Conservation (phyloP, 495 filamentous ascomycete species). For the Tetracladium setigerum region DNA sequence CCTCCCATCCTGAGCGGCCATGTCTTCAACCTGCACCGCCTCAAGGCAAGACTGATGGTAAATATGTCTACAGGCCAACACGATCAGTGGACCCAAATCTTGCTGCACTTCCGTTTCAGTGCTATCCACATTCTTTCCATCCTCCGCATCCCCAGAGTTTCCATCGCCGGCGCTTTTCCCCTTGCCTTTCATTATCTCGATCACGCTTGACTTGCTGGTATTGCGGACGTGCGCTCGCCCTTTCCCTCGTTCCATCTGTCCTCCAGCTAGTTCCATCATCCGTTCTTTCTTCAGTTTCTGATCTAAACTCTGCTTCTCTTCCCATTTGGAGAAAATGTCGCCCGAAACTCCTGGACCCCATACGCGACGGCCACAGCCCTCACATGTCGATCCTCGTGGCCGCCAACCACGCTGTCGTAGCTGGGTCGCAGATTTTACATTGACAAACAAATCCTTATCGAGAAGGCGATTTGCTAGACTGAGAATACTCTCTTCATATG, state of each 20-base stretch:
- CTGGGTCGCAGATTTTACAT: constrained; percentile 65
- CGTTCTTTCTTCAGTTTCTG: constrained; percentile 30
- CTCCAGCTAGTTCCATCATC: constrained; percentile 16
- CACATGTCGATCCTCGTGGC: constrained; percentile 76
- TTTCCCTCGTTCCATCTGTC: constrained; percentile 24
- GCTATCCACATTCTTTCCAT: constrained; percentile 12
- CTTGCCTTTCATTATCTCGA: constrained; percentile 26
- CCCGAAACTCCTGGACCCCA: constrained; percentile 87
- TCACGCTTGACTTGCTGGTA: constrained; percentile 17
- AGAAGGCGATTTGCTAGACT: constrained; percentile 77
- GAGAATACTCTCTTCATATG: constrained; percentile 85
- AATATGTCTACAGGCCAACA: constrained; percentile 55
- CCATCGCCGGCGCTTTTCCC: constrained; percentile 17
- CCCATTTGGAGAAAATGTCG: constrained; percentile 75
- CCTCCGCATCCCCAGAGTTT: constrained; percentile 16
- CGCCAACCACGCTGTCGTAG: constrained; percentile 87
- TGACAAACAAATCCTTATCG: constrained; percentile 82
- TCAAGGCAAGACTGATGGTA: constrained; percentile 57
- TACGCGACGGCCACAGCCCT: constrained; percentile 70
- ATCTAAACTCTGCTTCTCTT: constrained; percentile 48
- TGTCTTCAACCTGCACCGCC: constrained; percentile 32
- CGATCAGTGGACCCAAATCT: constrained; percentile 42
- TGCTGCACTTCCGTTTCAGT: constrained; percentile 2
- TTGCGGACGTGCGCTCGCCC: constrained; percentile 21
- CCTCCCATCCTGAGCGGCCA: constrained; percentile 25